Percentiles rank a stretch among this genome's conserved stretches.
Evolutionary conservation across 108 stramenopile species (phyloP).

Genomic region (Nitzschia putrida): DNA sequence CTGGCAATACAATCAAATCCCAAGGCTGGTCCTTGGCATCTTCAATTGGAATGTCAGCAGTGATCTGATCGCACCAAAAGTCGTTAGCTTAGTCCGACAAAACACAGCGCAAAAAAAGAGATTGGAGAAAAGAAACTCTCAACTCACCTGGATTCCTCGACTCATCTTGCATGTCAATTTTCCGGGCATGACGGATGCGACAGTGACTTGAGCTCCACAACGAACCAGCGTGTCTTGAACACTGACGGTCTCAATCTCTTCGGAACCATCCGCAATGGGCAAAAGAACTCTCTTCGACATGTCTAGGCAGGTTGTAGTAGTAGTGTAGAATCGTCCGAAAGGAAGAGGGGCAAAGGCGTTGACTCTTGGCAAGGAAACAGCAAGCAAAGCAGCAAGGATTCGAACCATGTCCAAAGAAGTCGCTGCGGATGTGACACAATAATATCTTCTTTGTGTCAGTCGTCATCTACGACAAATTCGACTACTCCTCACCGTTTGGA

Average conservation of each 20-base stretch:
- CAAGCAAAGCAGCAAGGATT: slow-evolving; percentile 15
- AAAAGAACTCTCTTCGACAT: slow-evolving; percentile 86
- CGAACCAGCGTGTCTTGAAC: slow-evolving; percentile 92
- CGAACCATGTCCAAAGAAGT: slow-evolving; percentile 1
- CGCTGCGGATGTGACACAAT: too few species aligned
- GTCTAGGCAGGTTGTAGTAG: slow-evolving; percentile 1
- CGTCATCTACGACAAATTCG: too few species aligned
- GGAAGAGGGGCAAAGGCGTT: slow-evolving; percentile 11
- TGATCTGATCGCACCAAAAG: slow-evolving; percentile 35
- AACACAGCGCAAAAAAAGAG: background rate
- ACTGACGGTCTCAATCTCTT: slow-evolving; percentile 96
- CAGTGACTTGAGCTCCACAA: slow-evolving; percentile 89
- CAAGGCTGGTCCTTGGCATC: slow-evolving; percentile 80
- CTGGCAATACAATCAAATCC: slow-evolving; percentile 83
- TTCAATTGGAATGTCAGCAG: slow-evolving; percentile 84
- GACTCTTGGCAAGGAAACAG: slow-evolving; percentile 1
- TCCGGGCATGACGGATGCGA: slow-evolving; percentile 87
- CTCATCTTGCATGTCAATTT: slow-evolving; percentile 85
- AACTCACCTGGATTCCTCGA: slow-evolving; percentile 71
- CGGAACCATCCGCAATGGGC: slow-evolving; percentile 93
- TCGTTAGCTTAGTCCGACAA: background rate
- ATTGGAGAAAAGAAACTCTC: background rate
- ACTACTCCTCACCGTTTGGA: too few species aligned
- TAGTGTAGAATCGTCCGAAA: background rate
- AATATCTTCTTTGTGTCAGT: too few species aligned